Evolutionary conservation across 306 rosid species (phyloP), one percentile per base, ranked within the genome.

Genomic region (Myrica gale): DNA sequence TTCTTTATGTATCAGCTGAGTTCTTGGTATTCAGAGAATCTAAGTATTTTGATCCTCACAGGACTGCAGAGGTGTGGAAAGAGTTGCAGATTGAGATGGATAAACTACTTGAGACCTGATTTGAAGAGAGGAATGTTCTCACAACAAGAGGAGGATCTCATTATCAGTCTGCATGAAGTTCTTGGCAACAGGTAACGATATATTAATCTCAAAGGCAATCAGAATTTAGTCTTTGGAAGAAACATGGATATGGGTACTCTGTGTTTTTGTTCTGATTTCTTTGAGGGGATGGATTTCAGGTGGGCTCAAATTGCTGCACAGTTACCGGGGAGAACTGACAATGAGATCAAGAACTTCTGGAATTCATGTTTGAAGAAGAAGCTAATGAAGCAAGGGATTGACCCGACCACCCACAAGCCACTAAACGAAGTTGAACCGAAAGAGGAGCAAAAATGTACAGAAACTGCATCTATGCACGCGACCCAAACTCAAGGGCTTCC

Each of bases 271-370:
- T 60, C 43, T 48, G 78, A 62, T 52, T 50, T 15, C 53, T 11
- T 48, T 10, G 4, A 9, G 10, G 3, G 63, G 68, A 21, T 67
- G 7, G 43, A 50, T 55, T 65, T 76, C 81, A 94, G 98, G 88
- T 95, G 98, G 98, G 97, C 98, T 21, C 98, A 95, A 75, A 95
- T 95, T 69, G 96, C 98, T 44, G 90, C 97, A 19, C 97, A 92
- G 71, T 87, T 92, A 55, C 98, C 98, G 0, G 98, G 98, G 69
- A 92, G 98, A 87, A 94, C 98, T 42, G 98, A 94, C 44, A 94
- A 94, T 72, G 98, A 94, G 89, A 95, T 95, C 1, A 95, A 95
- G 58, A 95, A 95, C 61, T 95, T 92, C 47, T 95, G 98, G 98
- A 92, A 95, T 85, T 95, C 98, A 32, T 88, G 89, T 70, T 52